Conservation (phyloP, 192 early-diverging fungal genomes). For the Cetraspora pellucida region DNA sequence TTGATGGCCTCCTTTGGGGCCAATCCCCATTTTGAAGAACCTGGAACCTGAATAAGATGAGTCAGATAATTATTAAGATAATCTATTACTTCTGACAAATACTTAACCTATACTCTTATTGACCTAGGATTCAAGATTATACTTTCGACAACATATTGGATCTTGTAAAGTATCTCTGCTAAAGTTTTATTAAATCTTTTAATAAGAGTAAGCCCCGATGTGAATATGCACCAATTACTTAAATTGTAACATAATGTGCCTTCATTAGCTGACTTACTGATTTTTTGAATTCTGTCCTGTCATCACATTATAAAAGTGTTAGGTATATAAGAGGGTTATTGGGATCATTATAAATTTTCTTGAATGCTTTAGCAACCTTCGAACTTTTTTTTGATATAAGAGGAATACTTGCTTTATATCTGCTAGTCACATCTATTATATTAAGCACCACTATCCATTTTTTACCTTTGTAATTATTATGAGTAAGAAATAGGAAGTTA, state of each 20-base stretch:
- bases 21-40: background rate
- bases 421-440: constrained; percentile 3
- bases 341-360: background rate
- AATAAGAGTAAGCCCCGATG: background rate
- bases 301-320: constrained; percentile 1
- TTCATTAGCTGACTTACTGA: background rate
- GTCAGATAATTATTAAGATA: constrained; percentile 23
- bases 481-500: background rate
- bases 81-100: constrained; percentile 5
- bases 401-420: background rate
- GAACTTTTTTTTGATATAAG: background rate
- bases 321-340: background rate
- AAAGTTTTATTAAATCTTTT: background rate
- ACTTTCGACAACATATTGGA: constrained; percentile 1
- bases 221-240: background rate
- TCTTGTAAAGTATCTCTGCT: constrained; percentile 7
- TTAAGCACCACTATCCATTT: background rate
- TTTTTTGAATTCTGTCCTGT: background rate
- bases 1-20: background rate
- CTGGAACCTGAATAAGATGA: background rate
- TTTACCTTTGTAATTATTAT: background rate
- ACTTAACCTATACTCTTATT: constrained; percentile 2
- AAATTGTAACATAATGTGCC: background rate
- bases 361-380: background rate
- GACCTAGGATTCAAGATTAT: background rate